Conservation (phyloP, 2,329 filamentous ascomycete species). For the Verticillium albo-atrum region DNA sequence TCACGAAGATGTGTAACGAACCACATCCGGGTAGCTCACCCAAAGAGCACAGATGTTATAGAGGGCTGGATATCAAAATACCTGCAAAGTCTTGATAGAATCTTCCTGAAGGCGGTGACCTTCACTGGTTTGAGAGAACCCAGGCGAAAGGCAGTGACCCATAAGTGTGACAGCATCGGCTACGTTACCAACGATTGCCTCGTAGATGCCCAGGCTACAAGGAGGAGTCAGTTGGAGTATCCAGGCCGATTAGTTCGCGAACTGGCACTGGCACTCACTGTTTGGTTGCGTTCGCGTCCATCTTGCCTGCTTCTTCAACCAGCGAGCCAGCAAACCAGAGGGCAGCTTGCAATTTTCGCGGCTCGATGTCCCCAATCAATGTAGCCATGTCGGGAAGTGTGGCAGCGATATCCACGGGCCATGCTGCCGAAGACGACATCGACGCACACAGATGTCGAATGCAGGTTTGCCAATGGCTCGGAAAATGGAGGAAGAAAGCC, state of each 20-base stretch:
- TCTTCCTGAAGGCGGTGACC: slow-evolving; percentile 41
- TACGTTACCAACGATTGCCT: slow-evolving; percentile 33
- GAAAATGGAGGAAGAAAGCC: slow-evolving; percentile 70
- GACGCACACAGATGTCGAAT: slow-evolving; percentile 46
- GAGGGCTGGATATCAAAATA: slow-evolving; percentile 17
- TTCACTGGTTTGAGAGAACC: slow-evolving; percentile 7
- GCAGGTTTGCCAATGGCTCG: slow-evolving; percentile 61
- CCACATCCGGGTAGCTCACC: neutral
- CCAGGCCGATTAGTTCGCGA: no score
- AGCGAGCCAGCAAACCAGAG: slow-evolving; percentile 62
- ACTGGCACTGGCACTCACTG: no score
- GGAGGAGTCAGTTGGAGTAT: neutral
- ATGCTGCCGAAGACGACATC: neutral
- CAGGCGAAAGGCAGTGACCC: slow-evolving; percentile 27
- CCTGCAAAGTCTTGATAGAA: slow-evolving; percentile 58
- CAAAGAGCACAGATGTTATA: neutral
- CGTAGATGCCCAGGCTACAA: slow-evolving; percentile 31
- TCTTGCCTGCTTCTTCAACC: slow-evolving; percentile 64
- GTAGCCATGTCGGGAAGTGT: slow-evolving; percentile 31
- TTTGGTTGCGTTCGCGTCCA: slow-evolving; percentile 57
- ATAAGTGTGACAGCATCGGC: slow-evolving; percentile 36
- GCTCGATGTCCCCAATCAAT: slow-evolving; percentile 10
- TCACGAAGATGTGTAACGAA: neutral
- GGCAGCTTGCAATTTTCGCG: slow-evolving; percentile 50
- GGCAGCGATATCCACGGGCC: slow-evolving; percentile 22